Percentiles rank a stretch among this genome's conserved stretches.
These are phyloP conservation scores for Vigna mungo DNA, from an alignment of 306 rosid species.

Conservation along the genomic window DNA sequence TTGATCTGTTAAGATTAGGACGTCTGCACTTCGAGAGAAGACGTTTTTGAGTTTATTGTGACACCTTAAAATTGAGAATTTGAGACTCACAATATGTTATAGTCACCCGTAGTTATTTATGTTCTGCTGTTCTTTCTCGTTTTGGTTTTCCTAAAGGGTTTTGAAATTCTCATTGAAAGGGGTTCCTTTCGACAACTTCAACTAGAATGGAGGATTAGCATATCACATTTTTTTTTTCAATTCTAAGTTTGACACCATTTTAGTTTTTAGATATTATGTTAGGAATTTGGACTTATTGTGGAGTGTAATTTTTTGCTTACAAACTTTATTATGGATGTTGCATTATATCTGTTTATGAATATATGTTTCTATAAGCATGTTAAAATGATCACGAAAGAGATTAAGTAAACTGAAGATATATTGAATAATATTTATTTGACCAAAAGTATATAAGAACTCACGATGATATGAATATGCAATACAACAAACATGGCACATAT, in stretches of 20 bases:
- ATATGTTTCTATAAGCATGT: neutral
- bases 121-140: neutral
- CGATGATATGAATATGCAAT: neutral
- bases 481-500: neutral
- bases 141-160: neutral
- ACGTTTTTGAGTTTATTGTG: neutral
- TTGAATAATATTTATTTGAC: neutral
- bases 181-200: neutral
- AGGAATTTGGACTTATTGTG: neutral
- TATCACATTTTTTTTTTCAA: neutral
- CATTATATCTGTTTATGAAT: neutral
- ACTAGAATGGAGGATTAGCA: neutral
- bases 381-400: neutral
- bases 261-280: neutral
- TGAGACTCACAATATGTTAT: slow-evolving; percentile 15
- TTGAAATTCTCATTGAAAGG: neutral
- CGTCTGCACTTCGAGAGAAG: neutral
- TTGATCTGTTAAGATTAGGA: no score
- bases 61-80: neutral
- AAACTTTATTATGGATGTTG: neutral
- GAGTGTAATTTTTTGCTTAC: neutral
- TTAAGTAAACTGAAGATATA: neutral
- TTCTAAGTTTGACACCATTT: neutral
- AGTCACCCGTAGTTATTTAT: no score
- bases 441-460: neutral